Percentiles rank a stretch among this genome's conserved stretches.
phyloP scores from a whole-genome alignment of 2,329 filamentous ascomycete genomes.

The Paramyrothecium roridum region DNA sequence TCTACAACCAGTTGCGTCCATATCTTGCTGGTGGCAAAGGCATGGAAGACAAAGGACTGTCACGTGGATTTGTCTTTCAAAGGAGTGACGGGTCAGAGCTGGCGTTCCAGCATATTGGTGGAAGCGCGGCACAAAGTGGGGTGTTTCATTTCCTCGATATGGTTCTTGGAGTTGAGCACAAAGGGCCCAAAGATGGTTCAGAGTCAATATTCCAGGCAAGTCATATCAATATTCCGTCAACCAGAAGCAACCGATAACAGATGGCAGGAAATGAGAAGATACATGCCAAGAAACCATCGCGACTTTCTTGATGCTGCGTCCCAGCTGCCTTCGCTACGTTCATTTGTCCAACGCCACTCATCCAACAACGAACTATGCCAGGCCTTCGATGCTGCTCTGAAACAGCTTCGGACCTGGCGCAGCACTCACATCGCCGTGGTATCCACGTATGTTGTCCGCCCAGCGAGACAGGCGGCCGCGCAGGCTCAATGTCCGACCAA shows the following conservation, averaged over 20 bases:
- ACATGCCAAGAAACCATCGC: constrained; percentile 13
- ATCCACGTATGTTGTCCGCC: constrained; percentile 13
- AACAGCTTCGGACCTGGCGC: constrained; percentile 9
- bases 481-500: not conserved
- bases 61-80: constrained; percentile 10
- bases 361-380: not conserved
- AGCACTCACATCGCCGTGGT: constrained; percentile 13
- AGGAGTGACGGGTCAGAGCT: constrained; percentile 7
- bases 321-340: constrained; percentile 7
- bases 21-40: constrained; percentile 7
- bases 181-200: not conserved
- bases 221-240: not conserved
- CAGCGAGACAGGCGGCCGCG: constrained; percentile 2
- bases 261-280: constrained; percentile 7
- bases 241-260: not conserved
- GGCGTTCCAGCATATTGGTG: constrained; percentile 9
- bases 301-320: constrained; percentile 8
- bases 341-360: constrained; percentile 5
- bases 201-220: constrained; percentile 11
- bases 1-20: constrained; percentile 11
- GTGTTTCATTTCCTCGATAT: constrained; percentile 14
- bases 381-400: not conserved
- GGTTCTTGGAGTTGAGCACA: constrained; percentile 9
- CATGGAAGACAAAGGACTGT: constrained; percentile 10
- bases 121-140: constrained; percentile 14